Evolutionary conservation across 2,329 filamentous ascomycete genomes (phyloP).

Genomic region (Pseudogymnoascus sp.): DNA sequence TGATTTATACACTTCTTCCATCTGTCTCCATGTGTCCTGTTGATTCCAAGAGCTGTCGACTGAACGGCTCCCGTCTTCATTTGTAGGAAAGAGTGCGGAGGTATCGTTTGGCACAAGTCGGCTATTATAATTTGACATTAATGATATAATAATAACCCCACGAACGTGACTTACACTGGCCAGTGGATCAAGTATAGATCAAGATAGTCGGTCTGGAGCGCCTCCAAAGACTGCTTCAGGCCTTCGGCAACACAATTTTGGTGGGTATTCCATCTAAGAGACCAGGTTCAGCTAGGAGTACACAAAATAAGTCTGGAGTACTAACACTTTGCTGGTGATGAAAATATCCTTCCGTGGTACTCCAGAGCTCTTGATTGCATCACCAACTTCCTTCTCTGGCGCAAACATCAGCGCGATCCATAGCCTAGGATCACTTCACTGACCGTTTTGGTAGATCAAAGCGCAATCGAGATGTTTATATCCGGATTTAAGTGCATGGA

Average conservation of each 20-base stretch:
- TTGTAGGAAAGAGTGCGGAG: slow-evolving; percentile 19
- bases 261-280: slow-evolving; percentile 43
- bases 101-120: slow-evolving; percentile 13
- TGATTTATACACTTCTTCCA: slow-evolving; percentile 10
- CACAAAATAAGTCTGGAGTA: not conserved
- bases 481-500: slow-evolving; percentile 54
- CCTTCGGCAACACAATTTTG: slow-evolving; percentile 39
- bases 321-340: slow-evolving; percentile 43
- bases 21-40: slow-evolving; percentile 25
- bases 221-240: slow-evolving; percentile 38
- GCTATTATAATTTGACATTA: not conserved
- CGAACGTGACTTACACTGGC: slow-evolving; percentile 9
- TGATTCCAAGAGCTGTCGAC: slow-evolving; percentile 24
- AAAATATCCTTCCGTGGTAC: slow-evolving; percentile 32
- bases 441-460: slow-evolving; percentile 14
- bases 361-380: slow-evolving; percentile 28
- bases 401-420: not conserved
- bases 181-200: slow-evolving; percentile 38
- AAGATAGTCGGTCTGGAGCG: slow-evolving; percentile 42
- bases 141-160: not conserved
- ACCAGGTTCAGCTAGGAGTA: not conserved
- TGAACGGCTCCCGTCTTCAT: slow-evolving; percentile 21
- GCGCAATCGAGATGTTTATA: slow-evolving; percentile 33
- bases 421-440: not conserved
- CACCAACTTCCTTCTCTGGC: slow-evolving; percentile 32